Evolutionary conservation across 208 protist species (phyloP), one percentile per base, ranked within the genome.

Genomic region (Entamoeba invadens): DNA sequence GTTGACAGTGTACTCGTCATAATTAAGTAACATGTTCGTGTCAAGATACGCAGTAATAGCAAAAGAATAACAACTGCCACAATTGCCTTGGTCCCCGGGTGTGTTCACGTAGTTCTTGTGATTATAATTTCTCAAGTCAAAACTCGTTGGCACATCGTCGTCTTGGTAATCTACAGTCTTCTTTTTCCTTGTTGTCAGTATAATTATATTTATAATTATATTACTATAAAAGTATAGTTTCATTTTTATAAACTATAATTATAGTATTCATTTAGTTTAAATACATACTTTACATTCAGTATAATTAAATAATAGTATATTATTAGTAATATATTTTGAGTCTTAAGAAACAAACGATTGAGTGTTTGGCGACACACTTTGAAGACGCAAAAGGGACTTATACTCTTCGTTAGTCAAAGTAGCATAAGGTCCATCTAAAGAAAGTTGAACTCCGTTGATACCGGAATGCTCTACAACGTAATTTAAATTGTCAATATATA

Each of bases 61-160:
- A 51, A 94, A 94, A 92, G 93, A 21, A 51, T 94, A 94, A 92
- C 93, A 94, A 25, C n/a, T 45, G 2, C 93, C 93, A 92, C 93
- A 94, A 47, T 46, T 25, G 31, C 1, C 16, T 51, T 94, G 93
- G 0, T 77, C 31, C 35, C 42, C 10, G 42, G 93, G n/a, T 38
- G 57, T 25, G 8, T 21, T 68, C 50, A 68, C 31, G 31, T 68
- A 68, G 31, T 2, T 68, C 31, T 68, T 68, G 16, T 25, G 21
- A n/a, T 68, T 14, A 68, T n/a, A n/a, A 68, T 68, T 68, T 68
- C 50, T 1, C 16, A n/a, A 68, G 3, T 68, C 50, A 68, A 68
- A n/a, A 68, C 21, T n/a, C n/a, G n/a, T n/a, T n/a, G n/a, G n/a
- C n/a, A n/a, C n/a, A n/a, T n/a, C n/a, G n/a, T n/a, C n/a, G n/a